A percentile compares a stretch with the other conserved stretches of the same genome.
phyloP scores from a whole-genome alignment of 2,329 filamentous ascomycete genomes.

The Cryphonectria radicalis region DNA sequence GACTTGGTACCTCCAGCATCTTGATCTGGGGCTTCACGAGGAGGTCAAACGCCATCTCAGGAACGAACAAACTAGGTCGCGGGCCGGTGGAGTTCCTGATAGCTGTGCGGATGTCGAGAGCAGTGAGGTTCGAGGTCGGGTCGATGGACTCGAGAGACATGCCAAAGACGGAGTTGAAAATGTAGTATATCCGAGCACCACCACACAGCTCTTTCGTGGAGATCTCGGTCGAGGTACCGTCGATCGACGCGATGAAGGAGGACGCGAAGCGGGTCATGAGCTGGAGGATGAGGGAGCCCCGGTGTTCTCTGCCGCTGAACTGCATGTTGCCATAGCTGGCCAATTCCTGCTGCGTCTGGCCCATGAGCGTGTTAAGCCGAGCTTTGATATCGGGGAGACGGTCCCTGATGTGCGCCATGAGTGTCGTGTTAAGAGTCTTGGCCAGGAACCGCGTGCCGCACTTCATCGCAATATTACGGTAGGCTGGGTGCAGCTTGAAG shows the following conservation, averaged over 20 bases:
- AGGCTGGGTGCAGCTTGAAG: slow-evolving; percentile 95
- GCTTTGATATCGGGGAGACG: slow-evolving; percentile 97
- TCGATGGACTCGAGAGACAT: slow-evolving; percentile 96
- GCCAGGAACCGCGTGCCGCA: slow-evolving; percentile 95
- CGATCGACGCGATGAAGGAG: slow-evolving; percentile 97
- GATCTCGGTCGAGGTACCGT: slow-evolving; percentile 97
- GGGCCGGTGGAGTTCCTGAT: slow-evolving; percentile 98
- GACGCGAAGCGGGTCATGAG: slow-evolving; percentile 98
- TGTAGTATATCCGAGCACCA: slow-evolving; percentile 95
- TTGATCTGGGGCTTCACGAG: slow-evolving; percentile 99
- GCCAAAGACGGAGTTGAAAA: slow-evolving; percentile 98
- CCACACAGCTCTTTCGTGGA: slow-evolving; percentile 97
- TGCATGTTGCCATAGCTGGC: slow-evolving; percentile 98
- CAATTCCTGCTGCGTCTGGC: slow-evolving; percentile 98
- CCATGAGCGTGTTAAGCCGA: slow-evolving; percentile 96
- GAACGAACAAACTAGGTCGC: slow-evolving; percentile 92
- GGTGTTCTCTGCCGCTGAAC: slow-evolving; percentile 95
- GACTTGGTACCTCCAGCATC: slow-evolving; percentile 89
- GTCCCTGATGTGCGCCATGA: slow-evolving; percentile 96
- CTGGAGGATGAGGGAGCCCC: slow-evolving; percentile 91
- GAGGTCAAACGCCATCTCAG: slow-evolving; percentile 95
- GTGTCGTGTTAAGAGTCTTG: slow-evolving; percentile 90
- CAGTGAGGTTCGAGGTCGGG: slow-evolving; percentile 91
- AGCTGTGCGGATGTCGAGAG: slow-evolving; percentile 92
- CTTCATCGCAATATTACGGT: slow-evolving; percentile 90